Evolutionary conservation across 2,329 filamentous ascomycete species (phyloP).

Genomic region (Dendrostoma leiphaemia): DNA sequence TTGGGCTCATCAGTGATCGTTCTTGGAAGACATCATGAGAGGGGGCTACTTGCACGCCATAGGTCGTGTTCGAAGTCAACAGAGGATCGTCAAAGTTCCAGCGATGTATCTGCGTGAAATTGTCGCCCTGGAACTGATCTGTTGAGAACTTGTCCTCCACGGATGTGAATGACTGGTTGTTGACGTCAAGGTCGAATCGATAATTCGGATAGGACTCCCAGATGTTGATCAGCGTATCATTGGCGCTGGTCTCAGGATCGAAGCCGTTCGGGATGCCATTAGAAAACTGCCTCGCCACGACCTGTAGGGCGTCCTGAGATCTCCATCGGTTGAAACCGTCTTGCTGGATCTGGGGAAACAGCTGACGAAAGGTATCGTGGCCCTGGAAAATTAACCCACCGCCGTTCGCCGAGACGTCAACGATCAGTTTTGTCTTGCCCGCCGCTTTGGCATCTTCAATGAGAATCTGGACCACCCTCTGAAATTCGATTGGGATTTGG

Average conservation of each 20-base stretch:
- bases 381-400: slow-evolving; percentile 53
- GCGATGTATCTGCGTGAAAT: slow-evolving; percentile 48
- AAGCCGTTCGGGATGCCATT: slow-evolving; percentile 25
- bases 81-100: slow-evolving; percentile 42
- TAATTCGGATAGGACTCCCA: slow-evolving; percentile 49
- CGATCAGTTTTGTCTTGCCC: slow-evolving; percentile 54
- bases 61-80: slow-evolving; percentile 32
- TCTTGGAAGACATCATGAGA: neutral
- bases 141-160: slow-evolving; percentile 39
- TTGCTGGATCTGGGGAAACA: slow-evolving; percentile 48
- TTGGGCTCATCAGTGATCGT: neutral
- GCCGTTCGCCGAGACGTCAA: slow-evolving; percentile 55
- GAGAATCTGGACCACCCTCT: slow-evolving; percentile 30
- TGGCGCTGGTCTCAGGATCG: slow-evolving; percentile 41
- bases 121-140: slow-evolving; percentile 40
- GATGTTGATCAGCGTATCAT: slow-evolving; percentile 32
- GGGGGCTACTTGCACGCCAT: slow-evolving; percentile 11
- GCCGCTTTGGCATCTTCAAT: slow-evolving; percentile 35
- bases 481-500: slow-evolving; percentile 28
- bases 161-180: slow-evolving; percentile 44
- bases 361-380: slow-evolving; percentile 53
- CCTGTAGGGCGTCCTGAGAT: slow-evolving; percentile 6
- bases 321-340: slow-evolving; percentile 34
- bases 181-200: slow-evolving; percentile 45
- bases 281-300: slow-evolving; percentile 9